phyloP scores from a whole-genome alignment of 1,139 yeast species.

The Lodderomyces metapsilosis region DNA sequence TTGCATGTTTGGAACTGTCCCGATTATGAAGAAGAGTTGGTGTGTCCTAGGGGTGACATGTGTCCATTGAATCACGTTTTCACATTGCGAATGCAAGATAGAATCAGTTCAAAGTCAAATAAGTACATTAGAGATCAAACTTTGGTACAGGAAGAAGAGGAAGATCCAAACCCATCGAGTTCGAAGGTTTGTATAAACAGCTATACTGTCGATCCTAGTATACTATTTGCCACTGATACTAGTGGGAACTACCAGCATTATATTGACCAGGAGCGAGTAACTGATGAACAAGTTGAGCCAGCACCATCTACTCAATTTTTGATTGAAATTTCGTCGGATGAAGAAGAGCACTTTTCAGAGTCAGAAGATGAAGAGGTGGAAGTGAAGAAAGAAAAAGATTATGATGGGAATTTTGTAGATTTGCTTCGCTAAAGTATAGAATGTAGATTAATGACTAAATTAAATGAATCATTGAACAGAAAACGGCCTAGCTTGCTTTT shows the following conservation, averaged over 20 bases:
- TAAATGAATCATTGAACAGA: too few species aligned
- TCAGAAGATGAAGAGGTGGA: constrained; percentile 20
- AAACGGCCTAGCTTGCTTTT: too few species aligned
- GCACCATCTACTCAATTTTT: constrained; percentile 21
- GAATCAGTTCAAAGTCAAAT: constrained; percentile 22
- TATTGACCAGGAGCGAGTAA: constrained; percentile 18
- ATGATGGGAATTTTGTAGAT: constrained; percentile 1
- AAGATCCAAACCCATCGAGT: background rate
- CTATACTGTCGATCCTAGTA: constrained; percentile 34
- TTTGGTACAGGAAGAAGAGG: constrained; percentile 9
- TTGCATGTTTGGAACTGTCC: constrained; percentile 69
- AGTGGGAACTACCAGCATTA: constrained; percentile 29
- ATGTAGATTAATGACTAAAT: too few species aligned
- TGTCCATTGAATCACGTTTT: constrained; percentile 52
- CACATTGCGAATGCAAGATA: constrained; percentile 28
- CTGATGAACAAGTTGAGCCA: constrained; percentile 7
- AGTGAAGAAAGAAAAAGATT: constrained; percentile 8
- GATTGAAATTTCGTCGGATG: constrained; percentile 18
- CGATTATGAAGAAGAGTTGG: constrained; percentile 60
- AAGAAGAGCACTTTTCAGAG: constrained; percentile 5
- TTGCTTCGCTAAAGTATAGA: background rate
- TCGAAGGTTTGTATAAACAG: constrained; percentile 26
- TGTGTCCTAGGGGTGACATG: constrained; percentile 48
- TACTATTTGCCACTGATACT: constrained; percentile 20
- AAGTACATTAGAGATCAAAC: constrained; percentile 18